A percentile compares a stretch with the other conserved stretches of the same genome.
Evolutionary conservation across 306 rosid genomes (phyloP).

Genomic region (Hippophae rhamnoides): DNA sequence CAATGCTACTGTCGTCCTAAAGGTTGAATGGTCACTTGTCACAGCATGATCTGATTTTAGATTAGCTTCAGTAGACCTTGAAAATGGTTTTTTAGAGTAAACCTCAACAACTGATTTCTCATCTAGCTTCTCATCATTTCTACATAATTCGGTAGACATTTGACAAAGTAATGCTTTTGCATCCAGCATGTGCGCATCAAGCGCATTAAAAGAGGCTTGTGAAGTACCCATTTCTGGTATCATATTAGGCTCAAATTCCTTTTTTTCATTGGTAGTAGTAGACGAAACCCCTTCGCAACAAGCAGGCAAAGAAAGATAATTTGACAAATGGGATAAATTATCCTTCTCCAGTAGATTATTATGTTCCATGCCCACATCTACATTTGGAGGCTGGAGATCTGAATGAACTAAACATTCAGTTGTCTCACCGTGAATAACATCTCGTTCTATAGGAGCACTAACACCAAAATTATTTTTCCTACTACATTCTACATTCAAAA

Average conservation of each 20-base stretch:
- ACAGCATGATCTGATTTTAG: constrained; percentile 24
- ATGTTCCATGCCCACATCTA: constrained; percentile 26
- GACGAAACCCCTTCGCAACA: constrained; percentile 23
- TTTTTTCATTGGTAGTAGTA: constrained; percentile 34
- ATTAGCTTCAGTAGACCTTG: constrained; percentile 18
- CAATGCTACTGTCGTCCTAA: constrained; percentile 32
- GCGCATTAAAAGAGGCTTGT: constrained; percentile 32
- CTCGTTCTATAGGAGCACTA: constrained; percentile 25
- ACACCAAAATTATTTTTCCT: constrained; percentile 25
- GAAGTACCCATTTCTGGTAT: constrained; percentile 30
- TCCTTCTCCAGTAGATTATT: constrained; percentile 33
- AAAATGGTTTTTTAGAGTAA: constrained; percentile 24
- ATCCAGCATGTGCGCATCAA: constrained; percentile 21
- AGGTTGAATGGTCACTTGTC: constrained; percentile 19
- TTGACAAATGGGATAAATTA: constrained; percentile 28
- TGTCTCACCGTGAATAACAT: constrained; percentile 11
- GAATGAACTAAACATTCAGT: constrained; percentile 11
- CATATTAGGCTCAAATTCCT: constrained; percentile 28
- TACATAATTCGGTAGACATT: constrained; percentile 25
- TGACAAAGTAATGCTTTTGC: constrained; percentile 14
- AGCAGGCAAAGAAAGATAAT: constrained; percentile 19
- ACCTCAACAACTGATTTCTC: constrained; percentile 29
- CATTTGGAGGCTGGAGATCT: constrained; percentile 23
- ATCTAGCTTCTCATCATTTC: constrained; percentile 26
- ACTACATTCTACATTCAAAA: constrained; percentile 23